Evolutionary conservation across 177 flowering plant genomes (phyloP), one percentile per base, ranked within the genome.

Genomic region (Vitis hybrid): DNA sequence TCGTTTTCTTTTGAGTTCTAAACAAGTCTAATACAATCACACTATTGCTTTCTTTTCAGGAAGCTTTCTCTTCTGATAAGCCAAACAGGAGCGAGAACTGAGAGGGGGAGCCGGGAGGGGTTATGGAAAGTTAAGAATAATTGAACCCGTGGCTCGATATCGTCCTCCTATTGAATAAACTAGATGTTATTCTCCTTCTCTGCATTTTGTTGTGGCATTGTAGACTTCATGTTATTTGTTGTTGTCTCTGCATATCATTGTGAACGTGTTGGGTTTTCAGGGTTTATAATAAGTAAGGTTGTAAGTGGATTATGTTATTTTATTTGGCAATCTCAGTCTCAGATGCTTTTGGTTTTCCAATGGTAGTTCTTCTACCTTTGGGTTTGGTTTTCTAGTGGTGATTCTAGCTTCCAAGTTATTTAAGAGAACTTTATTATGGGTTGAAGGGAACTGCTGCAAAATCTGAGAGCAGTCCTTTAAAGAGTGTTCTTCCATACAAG

Each of bases 31-130:
- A n/a, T 52, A 9, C 2, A 45, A 10, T 10, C 17, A 10, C 23
- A 26, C 40, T 57, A 5, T 69, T 17, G 52, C 4, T 8, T 13
- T 5, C 54, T 52, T 68, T 67, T 66, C 88, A 87, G 88, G 80
- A 51, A 3, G 30, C 66, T 49, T 48, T 62, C n/a, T 62, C 64
- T 65, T 84, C 89, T 12, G 82, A 77, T 81, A 88, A 87, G 82
- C 90, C 92, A 1, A 62, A 68, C 7, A 80, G 93, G 65, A 91
- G 92, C 52, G 92, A 87, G 5, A 82, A 68, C 18, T 89, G 78
- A 86, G 67, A 15, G 14, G 72, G 18, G 13, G 26, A 26, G 30
- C 30, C 30, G 30, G 62, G 23, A 49, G 23, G 56, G 3, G 3
- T 15, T 54, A 12, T 40, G 45, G 0, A 40, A 40, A 40, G 1